Base-by-base conservation (phyloP, 495 filamentous ascomycete species). In the Cenococcum geophilum region DNA sequence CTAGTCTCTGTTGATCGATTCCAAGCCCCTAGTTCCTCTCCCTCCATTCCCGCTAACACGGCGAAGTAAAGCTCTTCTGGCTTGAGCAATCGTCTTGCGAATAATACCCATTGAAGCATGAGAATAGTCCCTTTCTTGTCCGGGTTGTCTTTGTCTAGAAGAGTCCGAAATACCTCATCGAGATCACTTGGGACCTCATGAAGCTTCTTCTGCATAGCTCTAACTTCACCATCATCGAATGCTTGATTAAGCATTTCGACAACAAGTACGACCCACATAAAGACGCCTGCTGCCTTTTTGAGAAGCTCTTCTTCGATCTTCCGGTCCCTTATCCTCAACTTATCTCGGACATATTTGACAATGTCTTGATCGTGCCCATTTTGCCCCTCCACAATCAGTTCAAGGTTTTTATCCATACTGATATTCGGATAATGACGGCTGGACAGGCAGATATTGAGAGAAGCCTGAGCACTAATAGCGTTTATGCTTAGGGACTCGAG, bases 371-470 rank as follows among this genome's bases (percentile, higher is more conserved):
- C 32, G 43, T 66, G 63, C 5, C 45, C 52, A 49, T 66, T 25
- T 58, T 62, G 23, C 68, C 69, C 20, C 50, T 73, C 68, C 42
- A 74, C 59, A 18, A 69, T 68, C 32, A 74, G 45, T 25, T 63
- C 49, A 5, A 74, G 60, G 5, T 76, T 72, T n/a, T 67, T 67
- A 8, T 61, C 20, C 4, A 78, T 72, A 0, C 58, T 62, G 48
- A 83, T 77, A 43, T 77, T 58, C 0, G 79, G 80, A 55, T 80
- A 80, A 65, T 80, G 77, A 4, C 79, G 71, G 66, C 79, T 82
- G 0, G 80, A 79, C 51, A 82, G 75, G 42, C 74, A 78, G 18
- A 79, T 45, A 20, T 52, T 47, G 27, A 66, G 58, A 16, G 20
- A 36, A 10, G 52, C 58, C 42, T 55, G 25, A 20, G 59, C 27